A percentile compares a stretch with the other conserved stretches of the same genome.
These are phyloP conservation scores for Lasiosphaeria ovina DNA, from an alignment of 495 filamentous ascomycete species.

Conservation along the genomic window DNA sequence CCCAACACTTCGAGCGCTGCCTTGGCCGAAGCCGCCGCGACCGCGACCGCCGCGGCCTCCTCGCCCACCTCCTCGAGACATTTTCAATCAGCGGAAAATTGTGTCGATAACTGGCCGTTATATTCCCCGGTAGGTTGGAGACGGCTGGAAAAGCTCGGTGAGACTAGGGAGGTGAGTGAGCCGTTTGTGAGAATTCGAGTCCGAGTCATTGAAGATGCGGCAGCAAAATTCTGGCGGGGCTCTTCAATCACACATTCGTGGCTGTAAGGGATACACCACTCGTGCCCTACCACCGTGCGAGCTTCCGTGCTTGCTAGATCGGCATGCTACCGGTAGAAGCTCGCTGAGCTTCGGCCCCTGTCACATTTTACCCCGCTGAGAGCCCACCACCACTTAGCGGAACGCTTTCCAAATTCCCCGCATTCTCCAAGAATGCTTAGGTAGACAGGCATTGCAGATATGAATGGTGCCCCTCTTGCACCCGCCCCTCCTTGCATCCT, in stretches of 20 bases:
- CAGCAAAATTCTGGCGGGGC: conserved; percentile 17
- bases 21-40: conserved; percentile 34
- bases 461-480: no score
- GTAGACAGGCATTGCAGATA: no score
- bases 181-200: not conserved
- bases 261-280: no score
- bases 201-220: not conserved
- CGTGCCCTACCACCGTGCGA: not conserved
- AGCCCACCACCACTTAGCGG: not conserved
- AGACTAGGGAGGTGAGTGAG: not conserved
- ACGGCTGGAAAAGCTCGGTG: not conserved
- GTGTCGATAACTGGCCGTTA: not conserved
- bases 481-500: conserved; percentile 10
- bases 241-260: conserved; percentile 1
- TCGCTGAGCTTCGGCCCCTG: not conserved
- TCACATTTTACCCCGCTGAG: not conserved
- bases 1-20: conserved; percentile 29
- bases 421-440: not conserved
- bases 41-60: conserved; percentile 36
- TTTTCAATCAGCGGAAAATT: not conserved
- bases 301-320: not conserved
- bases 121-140: not conserved
- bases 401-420: not conserved
- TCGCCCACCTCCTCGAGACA: conserved; percentile 37
- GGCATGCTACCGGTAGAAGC: not conserved